Evolutionary conservation across 495 filamentous ascomycete species (phyloP), one percentile per base, ranked within the genome.

Genomic region (Penicillium goetzii): DNA sequence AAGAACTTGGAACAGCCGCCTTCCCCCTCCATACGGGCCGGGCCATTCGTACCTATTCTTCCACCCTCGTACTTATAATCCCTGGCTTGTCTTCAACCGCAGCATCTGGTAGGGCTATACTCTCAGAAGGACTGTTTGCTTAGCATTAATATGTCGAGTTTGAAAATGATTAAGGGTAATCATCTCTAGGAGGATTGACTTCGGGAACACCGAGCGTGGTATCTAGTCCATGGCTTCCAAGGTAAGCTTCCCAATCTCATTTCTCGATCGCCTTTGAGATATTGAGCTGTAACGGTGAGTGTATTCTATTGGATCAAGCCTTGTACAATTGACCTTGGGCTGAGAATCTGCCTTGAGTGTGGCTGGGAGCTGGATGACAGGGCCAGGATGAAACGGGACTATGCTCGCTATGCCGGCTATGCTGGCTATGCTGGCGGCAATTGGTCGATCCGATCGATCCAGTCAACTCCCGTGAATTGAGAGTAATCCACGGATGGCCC

Each of bases 391-490:
- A 19, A n/a, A 41, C 38, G 38, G 15, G 10, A 19, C 15, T 17
- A 26, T 43, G 40, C 14, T n/a, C 6, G 4, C 15, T 17, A 41
- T 41, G 38, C 38, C 5, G 36, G 9, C 6, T 38, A 12, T 14
- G 14, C 36, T 5, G 14, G 14, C 4, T 14, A 40, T 40, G 4
- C 36, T 26, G 45, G 45, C 19, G 8, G 25, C 49, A 32, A 32
- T 33, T 28, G 26, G n/a, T 9, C n/a, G 26, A 53, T 32, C 50
- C 50, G 11, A 53, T 30, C 50, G 43, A 47, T 32, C 50, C 50
- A 28, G 30, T 53, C 50, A 53, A 28, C n/a, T 19, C 12, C 10
- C 34, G 12, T 21, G 38, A 17, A 41, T 41, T 41, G 15, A 41
- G 15, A 5, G 19, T 3, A 9, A 26, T 30, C 49, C 49, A 53